Conservation (phyloP, 768 basidiomycete species). For the Gymnopilus junonius region DNA sequence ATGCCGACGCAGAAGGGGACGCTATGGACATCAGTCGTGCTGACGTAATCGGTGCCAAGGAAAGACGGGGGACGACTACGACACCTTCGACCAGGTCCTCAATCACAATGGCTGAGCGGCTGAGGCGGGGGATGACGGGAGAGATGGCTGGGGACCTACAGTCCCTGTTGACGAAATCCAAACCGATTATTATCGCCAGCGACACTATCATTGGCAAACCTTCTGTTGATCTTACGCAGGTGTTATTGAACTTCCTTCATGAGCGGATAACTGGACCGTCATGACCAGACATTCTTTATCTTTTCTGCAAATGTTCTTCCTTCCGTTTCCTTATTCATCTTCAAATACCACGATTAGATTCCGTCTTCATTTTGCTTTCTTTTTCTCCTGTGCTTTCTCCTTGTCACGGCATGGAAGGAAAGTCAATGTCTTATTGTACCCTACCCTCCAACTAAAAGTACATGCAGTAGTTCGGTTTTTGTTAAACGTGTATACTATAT, state of each 20-base stretch:
- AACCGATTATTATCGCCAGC: slow-evolving; percentile 65
- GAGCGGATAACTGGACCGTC: slow-evolving; percentile 55
- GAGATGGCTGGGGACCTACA: slow-evolving; percentile 80
- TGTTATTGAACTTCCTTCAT: slow-evolving; percentile 67
- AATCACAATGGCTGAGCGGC: slow-evolving; percentile 61
- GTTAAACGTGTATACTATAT: slow-evolving; percentile 18
- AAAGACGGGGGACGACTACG: slow-evolving; percentile 32
- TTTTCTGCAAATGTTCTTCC: slow-evolving; percentile 11
- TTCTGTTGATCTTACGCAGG: slow-evolving; percentile 58
- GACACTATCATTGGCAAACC: slow-evolving; percentile 49
- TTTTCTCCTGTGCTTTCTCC: neutral
- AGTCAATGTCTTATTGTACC: neutral
- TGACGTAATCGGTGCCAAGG: neutral
- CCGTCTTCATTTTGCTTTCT: slow-evolving; percentile 4
- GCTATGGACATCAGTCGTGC: neutral
- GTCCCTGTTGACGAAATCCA: slow-evolving; percentile 65
- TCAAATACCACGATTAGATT: no score
- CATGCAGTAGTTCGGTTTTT: neutral
- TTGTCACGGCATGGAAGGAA: neutral
- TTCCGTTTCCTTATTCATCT: slow-evolving; percentile 8
- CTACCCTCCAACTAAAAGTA: slow-evolving; percentile 17
- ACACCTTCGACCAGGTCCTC: slow-evolving; percentile 40
- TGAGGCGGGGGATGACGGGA: slow-evolving; percentile 78
- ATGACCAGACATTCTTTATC: slow-evolving; percentile 24
- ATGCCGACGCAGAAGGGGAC: slow-evolving; percentile 18